A percentile compares a stretch with the other conserved stretches of the same genome.
These are phyloP conservation scores for Fragilariopsis cylindrus DNA, from an alignment of 108 stramenopile species.

Conservation along the genomic window DNA sequence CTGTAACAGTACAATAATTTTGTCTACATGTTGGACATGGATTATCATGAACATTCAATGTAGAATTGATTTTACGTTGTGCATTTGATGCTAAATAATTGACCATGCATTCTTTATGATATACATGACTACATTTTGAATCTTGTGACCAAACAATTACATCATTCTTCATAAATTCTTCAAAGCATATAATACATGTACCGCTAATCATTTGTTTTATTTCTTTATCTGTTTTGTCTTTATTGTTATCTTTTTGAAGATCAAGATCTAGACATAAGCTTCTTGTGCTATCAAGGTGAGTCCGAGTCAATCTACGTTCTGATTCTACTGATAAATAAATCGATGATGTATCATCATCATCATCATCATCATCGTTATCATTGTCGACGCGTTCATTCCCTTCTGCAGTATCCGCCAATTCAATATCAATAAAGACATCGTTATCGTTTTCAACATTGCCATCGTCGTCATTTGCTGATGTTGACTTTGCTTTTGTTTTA, in stretches of 20 bases:
- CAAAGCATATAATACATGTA: conserved; percentile 7
- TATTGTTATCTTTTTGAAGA: no score
- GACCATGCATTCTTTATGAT: conserved; percentile 8
- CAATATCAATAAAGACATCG: neutral
- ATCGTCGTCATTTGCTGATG: neutral
- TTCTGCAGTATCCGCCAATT: neutral
- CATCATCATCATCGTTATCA: no score
- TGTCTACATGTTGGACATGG: conserved; percentile 5
- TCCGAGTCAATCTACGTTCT: no score
- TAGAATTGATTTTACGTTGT: neutral
- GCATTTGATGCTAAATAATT: neutral
- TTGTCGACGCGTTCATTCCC: neutral
- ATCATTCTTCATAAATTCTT: neutral
- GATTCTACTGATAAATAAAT: neutral
- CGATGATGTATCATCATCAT: neutral
- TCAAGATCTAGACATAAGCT: no score
- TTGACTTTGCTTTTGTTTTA: neutral
- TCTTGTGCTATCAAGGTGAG: no score
- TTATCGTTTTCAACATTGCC: neutral
- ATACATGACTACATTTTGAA: neutral
- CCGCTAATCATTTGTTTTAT: neutral
- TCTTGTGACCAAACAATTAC: conserved; percentile 1
- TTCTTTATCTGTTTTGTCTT: no score
- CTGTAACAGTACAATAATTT: neutral
- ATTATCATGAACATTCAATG: neutral